A percentile compares a stretch with the other conserved stretches of the same genome.
Evolutionary conservation across 129 eudicot species (phyloP).

Genomic region (Pulicaria dysenterica): DNA sequence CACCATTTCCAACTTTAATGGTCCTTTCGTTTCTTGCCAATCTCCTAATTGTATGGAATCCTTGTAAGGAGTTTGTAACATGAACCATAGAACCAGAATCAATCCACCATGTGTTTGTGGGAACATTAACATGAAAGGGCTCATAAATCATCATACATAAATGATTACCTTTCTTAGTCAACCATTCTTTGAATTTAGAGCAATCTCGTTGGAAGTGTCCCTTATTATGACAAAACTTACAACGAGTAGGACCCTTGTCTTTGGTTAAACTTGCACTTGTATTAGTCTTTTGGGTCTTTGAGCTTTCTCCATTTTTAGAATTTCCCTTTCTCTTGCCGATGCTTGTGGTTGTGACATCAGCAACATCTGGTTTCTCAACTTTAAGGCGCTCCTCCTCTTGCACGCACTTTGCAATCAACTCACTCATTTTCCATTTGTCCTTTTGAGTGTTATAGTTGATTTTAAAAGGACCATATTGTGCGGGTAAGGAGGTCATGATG

Average conservation of each 20-base stretch:
- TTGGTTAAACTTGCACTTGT: too few relatives aligned
- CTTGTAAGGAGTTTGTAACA: neutral
- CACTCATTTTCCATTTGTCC: neutral
- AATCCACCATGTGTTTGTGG: neutral
- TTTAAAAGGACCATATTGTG: slow-evolving; percentile 12
- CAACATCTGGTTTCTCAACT: neutral
- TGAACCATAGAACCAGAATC: neutral
- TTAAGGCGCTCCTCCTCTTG: neutral
- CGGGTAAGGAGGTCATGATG: neutral
- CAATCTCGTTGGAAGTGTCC: neutral
- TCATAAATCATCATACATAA: neutral
- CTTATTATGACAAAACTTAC: neutral
- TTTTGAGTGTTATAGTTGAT: slow-evolving; percentile 4
- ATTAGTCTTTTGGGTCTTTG: neutral
- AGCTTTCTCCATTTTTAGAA: neutral
- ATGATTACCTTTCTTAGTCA: neutral
- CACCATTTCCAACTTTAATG: neutral
- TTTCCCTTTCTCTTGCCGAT: neutral
- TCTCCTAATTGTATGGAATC: neutral
- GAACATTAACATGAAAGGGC: neutral
- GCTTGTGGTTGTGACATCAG: neutral
- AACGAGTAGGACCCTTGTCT: neutral
- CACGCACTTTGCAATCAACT: neutral
- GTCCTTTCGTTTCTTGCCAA: neutral
- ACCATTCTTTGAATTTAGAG: neutral